These are phyloP conservation scores for Lasiodiplodia gonubiensis DNA, from an alignment of 2,329 filamentous ascomycete species.

Conservation along the genomic window DNA sequence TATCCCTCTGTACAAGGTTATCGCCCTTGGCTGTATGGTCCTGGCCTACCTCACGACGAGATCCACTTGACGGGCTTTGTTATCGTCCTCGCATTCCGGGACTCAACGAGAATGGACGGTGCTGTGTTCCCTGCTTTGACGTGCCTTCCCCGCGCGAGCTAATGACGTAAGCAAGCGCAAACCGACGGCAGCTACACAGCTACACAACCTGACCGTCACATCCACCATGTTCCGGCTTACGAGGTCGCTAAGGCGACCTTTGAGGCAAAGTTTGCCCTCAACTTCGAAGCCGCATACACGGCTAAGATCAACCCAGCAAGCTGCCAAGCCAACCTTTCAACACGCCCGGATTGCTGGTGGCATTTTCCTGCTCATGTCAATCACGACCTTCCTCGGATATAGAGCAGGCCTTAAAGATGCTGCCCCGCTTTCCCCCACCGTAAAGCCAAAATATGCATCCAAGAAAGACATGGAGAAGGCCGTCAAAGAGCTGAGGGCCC, in stretches of 20 bases:
- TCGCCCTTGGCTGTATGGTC: too few relatives aligned
- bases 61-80: too few relatives aligned
- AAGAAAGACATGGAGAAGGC: constrained; percentile 60
- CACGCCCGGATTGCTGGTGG: constrained; percentile 54
- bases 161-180: not conserved
- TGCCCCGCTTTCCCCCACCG: constrained; percentile 36
- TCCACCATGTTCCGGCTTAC: constrained; percentile 41
- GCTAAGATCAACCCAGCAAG: constrained; percentile 37
- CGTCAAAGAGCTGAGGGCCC: constrained; percentile 58
- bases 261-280: constrained; percentile 21
- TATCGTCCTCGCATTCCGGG: too few relatives aligned
- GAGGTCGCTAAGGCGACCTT: constrained; percentile 36
- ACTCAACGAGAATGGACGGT: too few relatives aligned
- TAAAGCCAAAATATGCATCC: constrained; percentile 54
- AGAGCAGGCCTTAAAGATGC: constrained; percentile 51
- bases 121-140: not conserved
- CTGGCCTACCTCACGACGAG: too few relatives aligned
- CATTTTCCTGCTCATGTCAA: constrained; percentile 55
- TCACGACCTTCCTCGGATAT: constrained; percentile 60
- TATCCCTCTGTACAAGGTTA: too few relatives aligned
- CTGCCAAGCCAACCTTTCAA: constrained; percentile 33
- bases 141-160: not conserved
- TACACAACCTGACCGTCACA: not conserved
- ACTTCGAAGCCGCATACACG: constrained; percentile 36
- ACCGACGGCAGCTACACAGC: too few relatives aligned